These are phyloP conservation scores for Mycena citricolor DNA, from an alignment of 1,284 basidiomycete species.

Conservation along the genomic window DNA sequence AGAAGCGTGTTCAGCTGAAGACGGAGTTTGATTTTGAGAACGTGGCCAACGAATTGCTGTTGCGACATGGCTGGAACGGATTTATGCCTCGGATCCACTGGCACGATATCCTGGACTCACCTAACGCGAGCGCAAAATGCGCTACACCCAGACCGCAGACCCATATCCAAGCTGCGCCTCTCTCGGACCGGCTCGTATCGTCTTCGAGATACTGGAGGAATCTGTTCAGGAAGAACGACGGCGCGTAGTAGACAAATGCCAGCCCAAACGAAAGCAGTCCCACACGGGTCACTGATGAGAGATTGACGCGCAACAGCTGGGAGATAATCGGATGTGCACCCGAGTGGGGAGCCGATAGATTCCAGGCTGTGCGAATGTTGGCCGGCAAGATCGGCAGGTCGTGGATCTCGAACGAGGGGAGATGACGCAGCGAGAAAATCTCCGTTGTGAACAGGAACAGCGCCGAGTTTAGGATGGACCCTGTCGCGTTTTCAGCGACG, in stretches of 20 bases:
- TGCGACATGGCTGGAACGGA: constrained; percentile 3
- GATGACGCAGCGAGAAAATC: constrained; percentile 78
- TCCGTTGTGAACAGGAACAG: constrained; percentile 82
- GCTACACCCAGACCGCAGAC: constrained; percentile 66
- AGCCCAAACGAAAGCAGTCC: constrained; percentile 58
- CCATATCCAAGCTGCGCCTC: constrained; percentile 72
- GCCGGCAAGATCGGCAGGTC: constrained; percentile 79
- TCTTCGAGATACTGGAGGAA: constrained; percentile 6
- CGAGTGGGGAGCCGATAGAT: constrained; percentile 31
- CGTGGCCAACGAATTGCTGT: constrained; percentile 64
- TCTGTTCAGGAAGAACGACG: constrained; percentile 8
- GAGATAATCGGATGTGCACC: constrained; percentile 43
- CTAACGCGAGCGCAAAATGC: constrained; percentile 56
- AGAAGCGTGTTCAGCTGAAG: constrained; percentile 84
- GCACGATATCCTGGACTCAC: too few relatives aligned
- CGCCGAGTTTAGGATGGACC: constrained; percentile 57
- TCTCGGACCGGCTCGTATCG: constrained; percentile 50
- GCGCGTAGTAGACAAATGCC: constrained; percentile 28
- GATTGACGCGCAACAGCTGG: constrained; percentile 56
- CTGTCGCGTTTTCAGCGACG: too few relatives aligned
- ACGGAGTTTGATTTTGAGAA: constrained; percentile 67
- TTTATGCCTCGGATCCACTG: too few relatives aligned
- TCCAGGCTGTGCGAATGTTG: constrained; percentile 63
- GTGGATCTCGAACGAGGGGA: constrained; percentile 74
- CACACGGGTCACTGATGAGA: constrained; percentile 40